These are phyloP conservation scores for Herpetomonas tarakana DNA, from an alignment of 208 protist species.

Conservation along the genomic window DNA sequence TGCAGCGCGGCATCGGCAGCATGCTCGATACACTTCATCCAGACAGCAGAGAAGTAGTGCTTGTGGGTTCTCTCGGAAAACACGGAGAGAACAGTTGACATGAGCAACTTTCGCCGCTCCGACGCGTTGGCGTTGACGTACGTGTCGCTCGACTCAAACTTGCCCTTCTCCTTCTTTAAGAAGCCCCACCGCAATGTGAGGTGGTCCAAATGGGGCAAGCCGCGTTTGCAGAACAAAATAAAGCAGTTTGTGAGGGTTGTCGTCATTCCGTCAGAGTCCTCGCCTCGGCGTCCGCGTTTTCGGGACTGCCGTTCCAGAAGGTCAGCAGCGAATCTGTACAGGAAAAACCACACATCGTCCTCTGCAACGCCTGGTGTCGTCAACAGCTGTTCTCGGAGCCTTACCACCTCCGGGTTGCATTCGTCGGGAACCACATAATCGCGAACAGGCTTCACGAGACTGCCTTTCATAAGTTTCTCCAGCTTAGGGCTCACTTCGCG, in stretches of 20 bases:
- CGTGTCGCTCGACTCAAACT: conserved; percentile 52
- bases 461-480: conserved; percentile 35
- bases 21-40: conserved; percentile 68
- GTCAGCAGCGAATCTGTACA: conserved; percentile 40
- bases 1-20: conserved; percentile 53
- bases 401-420: conserved; percentile 47
- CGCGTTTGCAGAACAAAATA: conserved; percentile 63
- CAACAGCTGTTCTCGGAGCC: conserved; percentile 45
- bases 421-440: conserved; percentile 69
- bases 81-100: conserved; percentile 66
- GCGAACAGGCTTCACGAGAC: conserved; percentile 39
- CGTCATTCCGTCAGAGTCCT: conserved; percentile 2
- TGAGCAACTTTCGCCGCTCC: conserved; percentile 63
- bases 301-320: conserved; percentile 44
- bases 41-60: conserved; percentile 80
- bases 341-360: conserved; percentile 84
- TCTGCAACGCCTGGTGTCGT: conserved; percentile 6
- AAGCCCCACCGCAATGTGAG: conserved; percentile 63
- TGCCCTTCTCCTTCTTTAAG: conserved; percentile 49
- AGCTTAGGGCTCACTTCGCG: conserved; percentile 30
- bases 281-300: conserved; percentile 39
- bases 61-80: conserved; percentile 82
- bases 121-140: conserved; percentile 67
- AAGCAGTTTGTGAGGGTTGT: conserved; percentile 63
- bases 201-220: conserved; percentile 40